A percentile compares a stretch with the other conserved stretches of the same genome.
These are phyloP conservation scores for Ascochyta lentis DNA, from an alignment of 2,329 filamentous ascomycete species.

Conservation along the genomic window DNA sequence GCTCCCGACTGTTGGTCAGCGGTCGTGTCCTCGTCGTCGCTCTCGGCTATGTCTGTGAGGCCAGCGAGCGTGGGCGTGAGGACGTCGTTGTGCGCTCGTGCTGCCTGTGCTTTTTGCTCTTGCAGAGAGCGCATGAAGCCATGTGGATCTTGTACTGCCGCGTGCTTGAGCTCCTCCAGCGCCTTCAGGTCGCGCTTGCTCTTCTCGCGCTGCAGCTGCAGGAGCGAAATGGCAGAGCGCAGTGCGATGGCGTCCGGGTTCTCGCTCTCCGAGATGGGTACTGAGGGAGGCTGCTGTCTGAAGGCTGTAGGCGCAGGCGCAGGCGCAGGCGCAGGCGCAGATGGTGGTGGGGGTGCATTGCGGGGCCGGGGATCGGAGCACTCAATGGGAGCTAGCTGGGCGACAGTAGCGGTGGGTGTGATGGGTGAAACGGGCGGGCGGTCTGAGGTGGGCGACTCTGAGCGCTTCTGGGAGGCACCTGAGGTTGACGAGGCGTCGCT, in stretches of 20 bases:
- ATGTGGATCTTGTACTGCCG: slow-evolving; percentile 73
- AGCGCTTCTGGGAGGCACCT: slow-evolving; percentile 31
- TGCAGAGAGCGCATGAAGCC: slow-evolving; percentile 74
- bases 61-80: slow-evolving; percentile 49
- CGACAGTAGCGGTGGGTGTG: slow-evolving; percentile 45
- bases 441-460: slow-evolving; percentile 42
- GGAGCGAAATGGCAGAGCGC: slow-evolving; percentile 80
- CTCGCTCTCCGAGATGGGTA: slow-evolving; percentile 56
- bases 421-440: slow-evolving; percentile 51
- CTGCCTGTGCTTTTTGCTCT: slow-evolving; percentile 59
- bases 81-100: slow-evolving; percentile 37
- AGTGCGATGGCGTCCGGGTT: slow-evolving; percentile 90
- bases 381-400: slow-evolving; percentile 44
- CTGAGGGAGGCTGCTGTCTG: slow-evolving; percentile 52
- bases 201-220: slow-evolving; percentile 84
- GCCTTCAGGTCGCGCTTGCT: slow-evolving; percentile 76
- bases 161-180: slow-evolving; percentile 72
- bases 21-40: slow-evolving; percentile 30
- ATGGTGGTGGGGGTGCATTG: slow-evolving; percentile 36
- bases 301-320: slow-evolving; percentile 36
- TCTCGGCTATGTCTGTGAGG: slow-evolving; percentile 40
- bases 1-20: slow-evolving; percentile 22
- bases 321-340: slow-evolving; percentile 1
- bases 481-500: slow-evolving; percentile 32
- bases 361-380: slow-evolving; percentile 34